Percentiles rank a stretch among this genome's conserved stretches.
Conservation (phyloP, 1,284 basidiomycete genomes). For the Schizophyllum commune region DNA sequence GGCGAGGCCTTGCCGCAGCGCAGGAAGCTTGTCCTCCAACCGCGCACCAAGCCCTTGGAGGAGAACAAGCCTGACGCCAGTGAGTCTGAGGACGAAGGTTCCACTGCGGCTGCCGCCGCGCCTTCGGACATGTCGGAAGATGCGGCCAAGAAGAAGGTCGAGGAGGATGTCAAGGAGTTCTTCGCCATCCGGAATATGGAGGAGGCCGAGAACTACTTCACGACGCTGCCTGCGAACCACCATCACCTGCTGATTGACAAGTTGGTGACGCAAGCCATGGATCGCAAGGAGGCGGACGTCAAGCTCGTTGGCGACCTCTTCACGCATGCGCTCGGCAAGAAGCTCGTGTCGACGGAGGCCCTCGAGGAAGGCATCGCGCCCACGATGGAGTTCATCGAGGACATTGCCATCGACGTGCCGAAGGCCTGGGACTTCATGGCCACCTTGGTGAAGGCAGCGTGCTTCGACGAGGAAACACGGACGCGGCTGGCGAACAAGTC, state of each 20-base stretch:
- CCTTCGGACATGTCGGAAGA: constrained; percentile 54
- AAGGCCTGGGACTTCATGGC: constrained; percentile 77
- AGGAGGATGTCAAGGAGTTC: constrained; percentile 73
- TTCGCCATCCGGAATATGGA: constrained; percentile 71
- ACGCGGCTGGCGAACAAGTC: constrained; percentile 52
- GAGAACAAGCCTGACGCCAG: constrained; percentile 42
- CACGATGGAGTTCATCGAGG: constrained; percentile 73
- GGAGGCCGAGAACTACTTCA: constrained; percentile 84
- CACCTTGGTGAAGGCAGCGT: constrained; percentile 61
- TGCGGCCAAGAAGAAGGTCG: constrained; percentile 72
- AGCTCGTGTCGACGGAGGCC: constrained; percentile 42
- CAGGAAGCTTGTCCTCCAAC: constrained; percentile 34
- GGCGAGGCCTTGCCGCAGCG: not conserved
- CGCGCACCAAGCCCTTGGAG: constrained; percentile 37
- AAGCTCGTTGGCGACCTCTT: constrained; percentile 70
- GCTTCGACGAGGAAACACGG: constrained; percentile 53
- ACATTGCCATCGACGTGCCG: constrained; percentile 85
- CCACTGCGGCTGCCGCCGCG: constrained; percentile 10
- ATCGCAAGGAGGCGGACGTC: constrained; percentile 66
- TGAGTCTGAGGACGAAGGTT: constrained; percentile 34
- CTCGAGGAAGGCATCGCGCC: constrained; percentile 66
- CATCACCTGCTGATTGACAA: constrained; percentile 66
- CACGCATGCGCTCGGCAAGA: constrained; percentile 45
- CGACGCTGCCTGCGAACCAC: constrained; percentile 56
- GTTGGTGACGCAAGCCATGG: constrained; percentile 63